phyloP scores from a whole-genome alignment of 345 rosid species.

The Isatis tinctoria region DNA sequence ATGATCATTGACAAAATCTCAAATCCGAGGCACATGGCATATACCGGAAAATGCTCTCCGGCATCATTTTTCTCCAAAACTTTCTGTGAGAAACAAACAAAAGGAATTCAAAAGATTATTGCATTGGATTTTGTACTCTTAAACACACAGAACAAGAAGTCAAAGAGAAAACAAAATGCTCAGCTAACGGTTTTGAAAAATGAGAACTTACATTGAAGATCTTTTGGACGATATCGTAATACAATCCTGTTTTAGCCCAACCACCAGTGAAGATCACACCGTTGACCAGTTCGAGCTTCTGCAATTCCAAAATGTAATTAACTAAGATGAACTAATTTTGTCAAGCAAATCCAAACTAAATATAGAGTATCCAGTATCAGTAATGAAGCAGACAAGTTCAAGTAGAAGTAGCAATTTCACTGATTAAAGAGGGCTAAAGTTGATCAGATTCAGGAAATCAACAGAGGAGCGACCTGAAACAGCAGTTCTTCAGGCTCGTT shows the following conservation, averaged over 20 bases:
- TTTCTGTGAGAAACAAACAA: conserved; percentile 26
- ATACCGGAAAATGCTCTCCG: conserved; percentile 75
- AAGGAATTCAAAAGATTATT: no score
- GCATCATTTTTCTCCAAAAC: conserved; percentile 66
- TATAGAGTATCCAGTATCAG: no score
- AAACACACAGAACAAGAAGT: no score
- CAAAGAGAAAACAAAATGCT: no score
- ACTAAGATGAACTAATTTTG: neutral
- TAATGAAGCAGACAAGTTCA: no score
- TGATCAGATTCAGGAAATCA: no score
- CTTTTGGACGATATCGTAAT: conserved; percentile 39
- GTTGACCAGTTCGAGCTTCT: conserved; percentile 75
- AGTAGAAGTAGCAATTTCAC: no score
- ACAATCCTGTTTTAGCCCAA: conserved; percentile 67
- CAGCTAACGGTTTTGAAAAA: neutral
- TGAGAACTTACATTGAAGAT: conserved; percentile 46
- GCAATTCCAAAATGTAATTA: conserved; percentile 18
- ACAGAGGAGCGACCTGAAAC: conserved; percentile 41
- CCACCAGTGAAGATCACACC: conserved; percentile 91
- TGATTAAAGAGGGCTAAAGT: no score
- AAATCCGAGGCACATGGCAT: conserved; percentile 74
- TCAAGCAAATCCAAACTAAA: no score
- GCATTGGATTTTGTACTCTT: no score
- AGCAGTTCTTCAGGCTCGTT: conserved; percentile 36
- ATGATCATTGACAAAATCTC: conserved; percentile 77